phyloP scores from a whole-genome alignment of 164 flowering plant genomes.

The Cinnamomum chago region DNA sequence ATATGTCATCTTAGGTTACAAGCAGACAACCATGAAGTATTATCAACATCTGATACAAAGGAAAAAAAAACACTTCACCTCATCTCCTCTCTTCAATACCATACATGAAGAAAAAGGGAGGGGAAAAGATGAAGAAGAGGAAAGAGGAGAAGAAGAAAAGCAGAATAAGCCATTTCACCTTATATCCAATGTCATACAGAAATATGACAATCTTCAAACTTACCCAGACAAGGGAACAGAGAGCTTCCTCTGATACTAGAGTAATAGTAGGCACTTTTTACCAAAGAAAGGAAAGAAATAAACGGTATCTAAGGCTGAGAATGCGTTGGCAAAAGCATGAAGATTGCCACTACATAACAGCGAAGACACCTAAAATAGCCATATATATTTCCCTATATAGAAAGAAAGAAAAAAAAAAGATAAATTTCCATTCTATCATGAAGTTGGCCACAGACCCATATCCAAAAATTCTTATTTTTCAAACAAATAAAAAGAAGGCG shows the following conservation, averaged over 20 bases:
- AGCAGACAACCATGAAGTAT: too few species aligned
- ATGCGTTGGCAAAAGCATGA: not conserved
- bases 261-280: not conserved
- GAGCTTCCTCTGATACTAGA: not conserved
- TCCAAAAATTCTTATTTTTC: not conserved
- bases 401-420: not conserved
- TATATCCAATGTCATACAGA: too few species aligned
- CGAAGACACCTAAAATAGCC: not conserved
- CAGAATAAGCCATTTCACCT: too few species aligned
- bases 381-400: not conserved
- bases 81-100: too few species aligned
- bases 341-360: not conserved
- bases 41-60: too few species aligned
- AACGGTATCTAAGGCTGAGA: not conserved
- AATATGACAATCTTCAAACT: too few species aligned
- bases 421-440: not conserved
- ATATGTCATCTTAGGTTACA: too few species aligned
- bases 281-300: slow-evolving; percentile 9
- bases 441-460: not conserved
- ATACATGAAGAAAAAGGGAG: too few species aligned
- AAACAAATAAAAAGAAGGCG: not conserved
- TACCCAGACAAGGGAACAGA: not conserved
- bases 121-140: too few species aligned
- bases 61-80: too few species aligned
- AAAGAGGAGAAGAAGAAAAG: too few species aligned